Base-by-base conservation (phyloP, 176 grass and related monocot species). In the Dactylis glomerata region DNA sequence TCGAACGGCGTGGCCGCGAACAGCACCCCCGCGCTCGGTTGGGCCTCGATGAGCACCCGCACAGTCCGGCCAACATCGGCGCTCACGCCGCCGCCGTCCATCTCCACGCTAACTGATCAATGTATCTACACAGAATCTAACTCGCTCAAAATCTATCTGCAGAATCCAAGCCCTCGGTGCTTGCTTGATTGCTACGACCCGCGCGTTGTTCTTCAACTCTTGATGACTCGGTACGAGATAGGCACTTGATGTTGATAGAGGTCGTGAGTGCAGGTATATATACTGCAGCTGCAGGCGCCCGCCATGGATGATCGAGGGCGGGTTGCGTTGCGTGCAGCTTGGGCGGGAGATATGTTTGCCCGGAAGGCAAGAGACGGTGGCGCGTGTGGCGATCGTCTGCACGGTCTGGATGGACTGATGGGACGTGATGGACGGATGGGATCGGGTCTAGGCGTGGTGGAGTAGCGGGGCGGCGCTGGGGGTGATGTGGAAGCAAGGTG, bases 1-100 rank as follows among this genome's bases (percentile, higher is more conserved):
- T 92, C 94, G 73, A 94, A 94, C 16, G 87, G 86, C n/a, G 90
- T 90, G 33, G 66, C 45, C 10, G 77, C 44, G 42, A 73, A 73
- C 26, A 31, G 7, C 49, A 16, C 42, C 70, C 42, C 15, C 42
- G 27, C 78, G 70, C 84, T 90, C 34, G 84, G 77, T 73, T 92
- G 92, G 3, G 63, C 79, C 57, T 83, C 57, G 41, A 93, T 85
- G 20, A 82, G 77, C 79, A 97, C 52, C 55, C 85, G 85, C 44
- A 86, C 87, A 3, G 34, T 34, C 68, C 68, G 6, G 30, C 74
- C 26, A 51, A 56, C 30, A 57, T 72, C 58, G 33, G 27, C 24
- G 56, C 68, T 73, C 2, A 9, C 52, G 68, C 55, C 72, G 55
- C 26, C 27, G 9, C 20, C 37, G 5, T 63, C 55, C 37, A 83